phyloP scores from a whole-genome alignment of 75 land plant species.

The Adiantum capillusveneris region DNA sequence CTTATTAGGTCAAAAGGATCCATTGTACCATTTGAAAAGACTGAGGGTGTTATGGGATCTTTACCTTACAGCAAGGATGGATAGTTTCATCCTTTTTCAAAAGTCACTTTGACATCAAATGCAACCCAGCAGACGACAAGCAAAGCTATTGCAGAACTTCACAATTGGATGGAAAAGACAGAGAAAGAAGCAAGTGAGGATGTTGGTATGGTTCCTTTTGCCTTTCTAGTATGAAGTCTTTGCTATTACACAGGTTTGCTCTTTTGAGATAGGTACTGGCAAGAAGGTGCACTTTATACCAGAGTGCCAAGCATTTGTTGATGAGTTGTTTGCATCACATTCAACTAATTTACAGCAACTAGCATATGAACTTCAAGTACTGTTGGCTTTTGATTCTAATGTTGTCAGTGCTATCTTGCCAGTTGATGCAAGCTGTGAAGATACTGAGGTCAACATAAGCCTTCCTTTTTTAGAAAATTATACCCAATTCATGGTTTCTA shows the following conservation, averaged over 20 bases:
- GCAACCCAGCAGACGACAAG: conserved; percentile 59
- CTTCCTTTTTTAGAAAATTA: conserved; percentile 61
- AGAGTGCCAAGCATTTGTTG: conserved; percentile 83
- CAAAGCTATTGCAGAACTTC: conserved; percentile 62
- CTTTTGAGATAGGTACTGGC: too few relatives aligned
- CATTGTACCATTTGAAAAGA: conserved; percentile 40
- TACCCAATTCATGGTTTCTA: conserved; percentile 67
- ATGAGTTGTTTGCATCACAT: conserved; percentile 81
- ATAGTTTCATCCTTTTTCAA: conserved; percentile 51
- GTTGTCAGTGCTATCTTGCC: conserved; percentile 66
- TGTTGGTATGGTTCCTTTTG: conserved; percentile 76
- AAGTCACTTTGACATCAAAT: conserved; percentile 77
- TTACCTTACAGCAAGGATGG: conserved; percentile 20
- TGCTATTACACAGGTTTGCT: too few relatives aligned
- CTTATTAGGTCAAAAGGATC: conserved; percentile 72
- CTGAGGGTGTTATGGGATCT: conserved; percentile 16
- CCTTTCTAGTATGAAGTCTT: conserved; percentile 62
- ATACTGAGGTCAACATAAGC: conserved; percentile 73
- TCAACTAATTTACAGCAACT: conserved; percentile 95
- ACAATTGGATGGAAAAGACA: conserved; percentile 55
- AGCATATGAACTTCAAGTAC: conserved; percentile 84
- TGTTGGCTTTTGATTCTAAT: conserved; percentile 50
- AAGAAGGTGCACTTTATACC: not conserved
- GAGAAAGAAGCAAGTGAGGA: conserved; percentile 72
- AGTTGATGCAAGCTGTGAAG: conserved; percentile 90